phyloP scores from a whole-genome alignment of 148 eudicot species.

The Arctostaphylos glauca region DNA sequence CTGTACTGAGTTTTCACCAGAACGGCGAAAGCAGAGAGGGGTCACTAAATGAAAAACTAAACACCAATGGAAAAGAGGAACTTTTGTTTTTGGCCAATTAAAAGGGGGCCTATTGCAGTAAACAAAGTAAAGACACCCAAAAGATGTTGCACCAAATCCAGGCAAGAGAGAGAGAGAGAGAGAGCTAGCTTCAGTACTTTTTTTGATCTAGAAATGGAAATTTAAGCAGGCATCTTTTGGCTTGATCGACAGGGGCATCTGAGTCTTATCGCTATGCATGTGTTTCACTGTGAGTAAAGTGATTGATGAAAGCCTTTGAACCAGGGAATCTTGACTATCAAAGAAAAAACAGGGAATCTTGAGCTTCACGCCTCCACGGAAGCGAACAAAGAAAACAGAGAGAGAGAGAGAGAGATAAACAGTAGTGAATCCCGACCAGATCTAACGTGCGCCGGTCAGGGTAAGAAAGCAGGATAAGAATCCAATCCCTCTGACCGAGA shows the following conservation, averaged over 20 bases:
- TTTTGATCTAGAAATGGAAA: conserved; percentile 9
- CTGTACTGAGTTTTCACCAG: conserved; percentile 20
- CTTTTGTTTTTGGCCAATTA: conserved; percentile 9
- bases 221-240: background rate
- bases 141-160: conserved; percentile 21
- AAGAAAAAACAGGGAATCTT: conserved; percentile 5
- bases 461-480: background rate
- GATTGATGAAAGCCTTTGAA: background rate
- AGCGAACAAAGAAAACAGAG: background rate
- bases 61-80: conserved; percentile 2
- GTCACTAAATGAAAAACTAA: background rate
- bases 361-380: conserved; percentile 13
- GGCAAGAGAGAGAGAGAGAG: background rate
- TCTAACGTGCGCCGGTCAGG: conserved; percentile 15
- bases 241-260: background rate
- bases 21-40: background rate
- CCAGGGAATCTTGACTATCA: background rate
- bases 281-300: conserved; percentile 8
- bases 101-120: conserved; percentile 9
- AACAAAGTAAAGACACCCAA: conserved; percentile 17
- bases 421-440: conserved; percentile 14
- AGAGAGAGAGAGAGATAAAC: too few species aligned
- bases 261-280: background rate
- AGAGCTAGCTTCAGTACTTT: conserved; percentile 3
- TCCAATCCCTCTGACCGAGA: background rate